A percentile compares a stretch with the other conserved stretches of the same genome.
These are phyloP conservation scores for Hemileccinum rubropunctum DNA, from an alignment of 768 basidiomycete genomes.

Conservation along the genomic window DNA sequence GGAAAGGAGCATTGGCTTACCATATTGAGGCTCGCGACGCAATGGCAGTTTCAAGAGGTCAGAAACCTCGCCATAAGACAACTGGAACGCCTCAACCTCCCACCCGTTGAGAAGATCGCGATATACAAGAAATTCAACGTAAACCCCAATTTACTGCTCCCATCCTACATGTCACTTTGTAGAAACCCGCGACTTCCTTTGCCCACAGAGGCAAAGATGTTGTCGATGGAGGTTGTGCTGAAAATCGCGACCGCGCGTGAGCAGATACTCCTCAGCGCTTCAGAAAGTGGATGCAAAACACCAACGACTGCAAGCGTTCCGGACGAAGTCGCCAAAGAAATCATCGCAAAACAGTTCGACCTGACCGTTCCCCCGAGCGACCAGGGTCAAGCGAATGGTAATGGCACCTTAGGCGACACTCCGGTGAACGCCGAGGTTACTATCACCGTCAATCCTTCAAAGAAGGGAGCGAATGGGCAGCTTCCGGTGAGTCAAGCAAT, in stretches of 20 bases:
- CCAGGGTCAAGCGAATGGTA: slow-evolving; percentile 7
- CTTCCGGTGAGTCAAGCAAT: slow-evolving; percentile 3
- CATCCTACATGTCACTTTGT: slow-evolving; percentile 51
- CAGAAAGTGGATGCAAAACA: slow-evolving; percentile 24
- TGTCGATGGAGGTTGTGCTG: slow-evolving; percentile 58
- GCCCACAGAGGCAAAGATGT: slow-evolving; percentile 48
- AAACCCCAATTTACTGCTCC: slow-evolving; percentile 46
- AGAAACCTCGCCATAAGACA: slow-evolving; percentile 52
- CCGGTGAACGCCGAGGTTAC: not conserved
- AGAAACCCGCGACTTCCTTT: slow-evolving; percentile 49
- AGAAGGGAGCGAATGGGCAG: not conserved
- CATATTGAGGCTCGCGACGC: slow-evolving; percentile 51
- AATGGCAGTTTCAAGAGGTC: slow-evolving; percentile 55
- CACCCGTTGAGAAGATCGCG: slow-evolving; percentile 51
- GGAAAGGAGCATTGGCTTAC: slow-evolving; percentile 49
- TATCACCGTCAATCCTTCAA: not conserved
- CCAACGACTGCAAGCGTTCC: slow-evolving; percentile 28
- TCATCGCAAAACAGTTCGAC: slow-evolving; percentile 35
- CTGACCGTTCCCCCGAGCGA: slow-evolving; percentile 12
- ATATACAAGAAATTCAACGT: slow-evolving; percentile 54
- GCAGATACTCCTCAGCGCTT: slow-evolving; percentile 34
- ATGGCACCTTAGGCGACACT: not conserved
- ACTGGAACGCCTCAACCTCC: slow-evolving; percentile 46
- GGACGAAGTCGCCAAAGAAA: slow-evolving; percentile 22
- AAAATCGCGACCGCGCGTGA: slow-evolving; percentile 56